Percentiles rank a stretch among this genome's conserved stretches.
Conservation (phyloP, 345 rosid species). For the Atalantia buxifolia region DNA sequence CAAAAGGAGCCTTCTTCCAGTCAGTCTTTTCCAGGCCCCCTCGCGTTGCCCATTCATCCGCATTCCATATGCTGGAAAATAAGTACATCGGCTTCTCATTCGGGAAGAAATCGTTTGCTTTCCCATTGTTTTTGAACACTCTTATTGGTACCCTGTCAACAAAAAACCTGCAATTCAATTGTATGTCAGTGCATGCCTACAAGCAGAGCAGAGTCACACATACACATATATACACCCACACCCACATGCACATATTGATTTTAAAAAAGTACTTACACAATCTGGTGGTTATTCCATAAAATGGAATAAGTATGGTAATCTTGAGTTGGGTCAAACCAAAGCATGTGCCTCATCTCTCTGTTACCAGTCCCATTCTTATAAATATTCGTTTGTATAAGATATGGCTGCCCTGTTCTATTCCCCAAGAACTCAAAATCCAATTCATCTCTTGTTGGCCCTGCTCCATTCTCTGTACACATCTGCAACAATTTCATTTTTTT, state of each 20-base stretch:
- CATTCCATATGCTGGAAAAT: constrained; percentile 97
- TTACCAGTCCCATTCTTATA: constrained; percentile 85
- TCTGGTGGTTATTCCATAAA: constrained; percentile 77
- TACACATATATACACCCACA: too few relatives aligned
- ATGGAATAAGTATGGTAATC: constrained; percentile 78
- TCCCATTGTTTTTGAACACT: constrained; percentile 79
- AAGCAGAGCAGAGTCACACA: background rate
- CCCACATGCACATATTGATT: too few relatives aligned
- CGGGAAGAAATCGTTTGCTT: constrained; percentile 83
- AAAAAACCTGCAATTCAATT: constrained; percentile 49
- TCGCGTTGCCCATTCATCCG: constrained; percentile 96
- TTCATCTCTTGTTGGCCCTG: constrained; percentile 95
- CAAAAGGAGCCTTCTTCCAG: constrained; percentile 87
- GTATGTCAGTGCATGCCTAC: background rate
- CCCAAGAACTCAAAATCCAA: constrained; percentile 95
- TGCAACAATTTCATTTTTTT: constrained; percentile 23
- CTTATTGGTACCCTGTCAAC: constrained; percentile 77
- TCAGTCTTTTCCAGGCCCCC: constrained; percentile 95
- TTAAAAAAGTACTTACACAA: constrained; percentile 45
- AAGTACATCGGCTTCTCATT: constrained; percentile 93
- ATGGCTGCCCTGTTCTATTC: constrained; percentile 85
- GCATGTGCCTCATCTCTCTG: constrained; percentile 91
- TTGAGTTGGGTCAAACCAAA: constrained; percentile 95
- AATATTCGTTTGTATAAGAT: constrained; percentile 83
- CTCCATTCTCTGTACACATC: constrained; percentile 96